Evolutionary conservation across 2,329 filamentous ascomycete species (phyloP), one percentile per base, ranked within the genome.

Genomic region (Trichoderma sp.): DNA sequence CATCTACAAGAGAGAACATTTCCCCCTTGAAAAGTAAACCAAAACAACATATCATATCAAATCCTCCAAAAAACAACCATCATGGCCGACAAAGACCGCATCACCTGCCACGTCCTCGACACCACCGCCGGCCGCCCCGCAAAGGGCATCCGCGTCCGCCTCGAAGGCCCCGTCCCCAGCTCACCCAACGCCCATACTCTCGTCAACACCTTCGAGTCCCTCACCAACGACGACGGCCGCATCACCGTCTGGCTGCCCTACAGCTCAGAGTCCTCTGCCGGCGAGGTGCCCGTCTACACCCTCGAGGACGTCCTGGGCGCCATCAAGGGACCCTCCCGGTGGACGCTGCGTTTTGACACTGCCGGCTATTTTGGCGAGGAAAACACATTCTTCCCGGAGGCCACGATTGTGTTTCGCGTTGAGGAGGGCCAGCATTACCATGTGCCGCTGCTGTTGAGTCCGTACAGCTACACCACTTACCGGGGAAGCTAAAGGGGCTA

Each of bases 91-190:
- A 89, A 88, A 78, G 88, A 90, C 78, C 89, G 88, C 78, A 95
- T 96, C 78, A 95, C 93, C 80, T 95, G 93, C 85, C 93, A 96
- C 85, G 88, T 95, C 81, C 92, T 96, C 80, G 92, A 96, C 85
- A 95, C 93, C 12, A 88, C 90, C n/a, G 84, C 87, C 73, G 93
- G 93, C 78, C 87, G 86, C 71, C 93, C 93, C 26, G 93, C 89
- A 17, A 81, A 85, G 71, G 84, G 85, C 73, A 88, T 96, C 76
- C 85, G 86, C 74, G 92, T 95, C 71, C 89, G 87, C 69, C 88
- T 94, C 26, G 84, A 89, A 63, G 86, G 86, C 6, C 81, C 79
- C 61, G 32, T 39, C 68, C 39, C 23, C 71, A 26, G 39, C 68
- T 55, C 23, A 34, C 30, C 6, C 63, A 32, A 3, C 62, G n/a